Evolutionary conservation across 2,329 filamentous ascomycete species (phyloP), one percentile per base, ranked within the genome.

Genomic region (Penicillium oxalicum): DNA sequence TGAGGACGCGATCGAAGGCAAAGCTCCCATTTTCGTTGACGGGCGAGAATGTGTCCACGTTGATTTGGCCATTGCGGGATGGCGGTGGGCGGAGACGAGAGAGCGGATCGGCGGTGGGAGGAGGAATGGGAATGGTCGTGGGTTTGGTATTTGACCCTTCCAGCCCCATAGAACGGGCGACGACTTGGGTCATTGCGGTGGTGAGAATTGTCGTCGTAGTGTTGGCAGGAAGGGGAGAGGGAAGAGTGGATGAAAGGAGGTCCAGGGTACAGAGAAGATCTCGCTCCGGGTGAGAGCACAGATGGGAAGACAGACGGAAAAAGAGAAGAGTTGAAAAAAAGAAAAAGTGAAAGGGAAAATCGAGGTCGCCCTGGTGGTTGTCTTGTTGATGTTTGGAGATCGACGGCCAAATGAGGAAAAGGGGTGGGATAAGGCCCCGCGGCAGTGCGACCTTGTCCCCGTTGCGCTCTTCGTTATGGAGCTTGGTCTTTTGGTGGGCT

Each of bases 21-120:
- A 95, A 98, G 69, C 89, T 93, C 54, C 93, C 93, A 69, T 95
- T 91, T 69, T 95, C 86, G 65, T 91, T 95, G 55, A 97, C 89
- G 4, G 90, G 88, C 28, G 88, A 93, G 63, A 89, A 83, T 12
- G 83, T 77, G 56, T 87, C 82, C 38, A 85, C 65, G 26, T 73
- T 74, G 26, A 81, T 69, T 58, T 80, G 76, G 47, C 71, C 70
- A 47, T 61, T 73, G 49, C 71, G 70, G 36, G 57, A 47, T 9
- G 52, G 48, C 28, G 57, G 55, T 33, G 59, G 60, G 28, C 56
- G 58, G 32, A 59, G 52, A 47, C 58, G 51, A n/a, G 50, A 44
- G 33, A 60, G 52, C 27, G 53, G 55, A 40, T 62, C 59, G 27
- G 64, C 61, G 25, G 64, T 50, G 29, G 61, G 57, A 36, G 61